A percentile compares a stretch with the other conserved stretches of the same genome.
Conservation (phyloP, 169 alveolate genomes). For the Plasmodium blacklocki region DNA sequence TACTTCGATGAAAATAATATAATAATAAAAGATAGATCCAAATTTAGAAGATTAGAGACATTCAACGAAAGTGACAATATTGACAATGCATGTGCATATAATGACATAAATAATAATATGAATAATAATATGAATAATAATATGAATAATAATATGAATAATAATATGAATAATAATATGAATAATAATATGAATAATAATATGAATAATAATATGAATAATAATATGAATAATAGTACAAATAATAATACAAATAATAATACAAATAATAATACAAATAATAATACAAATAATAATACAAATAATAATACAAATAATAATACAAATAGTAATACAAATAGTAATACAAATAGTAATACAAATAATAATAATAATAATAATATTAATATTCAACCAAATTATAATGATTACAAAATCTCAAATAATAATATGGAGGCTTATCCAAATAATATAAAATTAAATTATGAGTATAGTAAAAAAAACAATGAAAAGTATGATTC, state of each 20-base stretch:
- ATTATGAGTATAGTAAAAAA: slow-evolving; percentile 5
- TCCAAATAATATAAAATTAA: slow-evolving; percentile 4
- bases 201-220: neutral
- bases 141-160: slow-evolving; percentile 8
- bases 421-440: slow-evolving; percentile 4
- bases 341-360: neutral
- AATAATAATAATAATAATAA: neutral
- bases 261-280: slow-evolving; percentile 1
- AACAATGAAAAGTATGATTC: slow-evolving; percentile 18
- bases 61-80: slow-evolving; percentile 41
- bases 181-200: neutral
- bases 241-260: neutral
- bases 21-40: slow-evolving; percentile 32
- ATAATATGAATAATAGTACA: too few relatives aligned
- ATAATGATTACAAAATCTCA: neutral
- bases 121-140: neutral
- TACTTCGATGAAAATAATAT: slow-evolving; percentile 24
- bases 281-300: neutral
- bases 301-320: neutral
- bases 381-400: slow-evolving; percentile 1
- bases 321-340: neutral
- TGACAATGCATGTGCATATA: slow-evolving; percentile 10
- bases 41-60: slow-evolving; percentile 39
- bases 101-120: slow-evolving; percentile 10
- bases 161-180: neutral